Evolutionary conservation across 306 rosid species (phyloP), one percentile per base, ranked within the genome.

Genomic region (Trifolium pratense): DNA sequence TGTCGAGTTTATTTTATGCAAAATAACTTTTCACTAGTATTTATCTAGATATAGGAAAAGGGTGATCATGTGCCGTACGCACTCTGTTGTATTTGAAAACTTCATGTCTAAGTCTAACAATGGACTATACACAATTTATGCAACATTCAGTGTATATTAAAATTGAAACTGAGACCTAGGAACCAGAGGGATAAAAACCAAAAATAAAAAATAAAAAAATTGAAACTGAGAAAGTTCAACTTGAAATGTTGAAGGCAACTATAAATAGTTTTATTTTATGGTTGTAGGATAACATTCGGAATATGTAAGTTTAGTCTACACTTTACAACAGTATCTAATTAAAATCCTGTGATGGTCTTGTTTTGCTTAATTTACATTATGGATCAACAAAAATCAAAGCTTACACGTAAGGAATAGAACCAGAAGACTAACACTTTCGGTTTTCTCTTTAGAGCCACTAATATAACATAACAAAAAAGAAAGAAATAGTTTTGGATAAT

Each of bases 321-420:
- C 12, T 60, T 59, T 18, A 21, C 49, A 78, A 15, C 56, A 36
- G 23, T 58, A 55, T 32, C 34, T 21, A 17, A 64, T 31, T 52
- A 29, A 76, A 66, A 66, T 51, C 23, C 29, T 26, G 61, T 18
- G 37, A 53, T 40, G 52, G 20, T 51, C 17, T 6, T 32, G 7
- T 43, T n/a, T 57, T 20, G 37, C 31, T 21, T 9, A 55, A 55
- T 42, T 65, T 51, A 20, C 52, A 62, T 26, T 68, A 60, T 68
- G 61, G 58, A 68, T 61, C 46, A 52, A 13, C 39, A 59, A 26
- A 74, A 61, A 26, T 51, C 15, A 57, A 70, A 64, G 66, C 31
- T 53, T 32, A 43, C 49, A 21, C 5, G 11, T 25, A 55, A 48
- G 56, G 26, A 23, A 68, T 10, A 29, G 48, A 39, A 36, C 63